phyloP scores from a whole-genome alignment of 768 basidiomycete genomes.

The Galerina marginata region DNA sequence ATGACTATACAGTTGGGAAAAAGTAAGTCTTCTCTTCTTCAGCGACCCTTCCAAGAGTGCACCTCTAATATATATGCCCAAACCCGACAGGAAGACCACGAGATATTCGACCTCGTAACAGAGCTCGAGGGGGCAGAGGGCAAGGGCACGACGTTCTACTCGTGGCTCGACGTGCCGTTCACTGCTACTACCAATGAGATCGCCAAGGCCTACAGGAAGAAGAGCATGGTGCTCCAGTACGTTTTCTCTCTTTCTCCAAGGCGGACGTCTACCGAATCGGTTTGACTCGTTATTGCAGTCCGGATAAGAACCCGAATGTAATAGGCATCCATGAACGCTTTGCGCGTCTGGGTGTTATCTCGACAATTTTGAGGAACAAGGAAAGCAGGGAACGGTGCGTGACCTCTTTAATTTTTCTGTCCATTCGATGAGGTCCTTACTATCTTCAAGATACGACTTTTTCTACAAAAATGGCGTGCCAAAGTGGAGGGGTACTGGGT shows the following conservation, averaged over 20 bases:
- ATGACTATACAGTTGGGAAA: slow-evolving; percentile 65
- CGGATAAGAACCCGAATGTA: slow-evolving; percentile 92
- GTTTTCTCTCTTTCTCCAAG: slow-evolving; percentile 31
- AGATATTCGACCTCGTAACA: slow-evolving; percentile 93
- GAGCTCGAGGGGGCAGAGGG: slow-evolving; percentile 84
- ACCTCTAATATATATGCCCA: neutral
- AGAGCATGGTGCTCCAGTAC: slow-evolving; percentile 89
- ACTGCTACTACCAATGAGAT: slow-evolving; percentile 81
- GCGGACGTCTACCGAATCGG: neutral
- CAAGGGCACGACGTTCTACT: slow-evolving; percentile 96
- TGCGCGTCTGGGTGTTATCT: slow-evolving; percentile 87
- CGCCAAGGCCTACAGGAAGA: slow-evolving; percentile 88
- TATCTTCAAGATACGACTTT: slow-evolving; percentile 73
- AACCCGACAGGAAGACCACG: slow-evolving; percentile 81
- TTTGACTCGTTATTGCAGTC: slow-evolving; percentile 52
- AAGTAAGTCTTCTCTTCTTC: slow-evolving; percentile 45
- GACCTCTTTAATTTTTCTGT: neutral
- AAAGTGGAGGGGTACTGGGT: slow-evolving; percentile 94
- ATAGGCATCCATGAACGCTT: slow-evolving; percentile 88
- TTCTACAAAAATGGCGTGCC: slow-evolving; percentile 99
- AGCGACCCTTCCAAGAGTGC: neutral
- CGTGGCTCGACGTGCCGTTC: slow-evolving; percentile 82
- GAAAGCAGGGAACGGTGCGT: slow-evolving; percentile 80
- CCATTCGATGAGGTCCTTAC: slow-evolving; percentile 9
- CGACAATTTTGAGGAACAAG: slow-evolving; percentile 76